Percentiles rank a stretch among this genome's conserved stretches.
Conservation (phyloP, 768 basidiomycete genomes). For the Pleurotus citrinopileatus region DNA sequence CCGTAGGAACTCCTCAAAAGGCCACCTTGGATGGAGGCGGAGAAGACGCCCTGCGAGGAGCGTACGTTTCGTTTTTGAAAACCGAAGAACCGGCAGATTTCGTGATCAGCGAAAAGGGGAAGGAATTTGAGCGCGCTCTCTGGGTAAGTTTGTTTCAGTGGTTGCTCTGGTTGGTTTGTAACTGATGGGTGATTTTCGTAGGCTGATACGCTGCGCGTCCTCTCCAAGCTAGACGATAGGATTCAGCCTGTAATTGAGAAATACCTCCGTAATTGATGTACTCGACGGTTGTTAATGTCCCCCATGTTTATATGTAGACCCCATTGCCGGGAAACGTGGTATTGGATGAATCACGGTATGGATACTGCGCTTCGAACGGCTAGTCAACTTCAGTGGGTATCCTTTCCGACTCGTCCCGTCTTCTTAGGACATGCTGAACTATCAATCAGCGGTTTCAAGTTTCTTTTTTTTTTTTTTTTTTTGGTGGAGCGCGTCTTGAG, state of each 20-base stretch:
- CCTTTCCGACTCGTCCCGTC: too few species aligned
- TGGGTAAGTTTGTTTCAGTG: slow-evolving; percentile 28
- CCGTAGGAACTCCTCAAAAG: slow-evolving; percentile 15
- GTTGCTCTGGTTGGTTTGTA: too few species aligned
- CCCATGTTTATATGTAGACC: too few species aligned
- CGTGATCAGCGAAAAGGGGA: slow-evolving; percentile 29
- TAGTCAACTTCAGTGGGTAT: too few species aligned
- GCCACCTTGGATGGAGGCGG: slow-evolving; percentile 12
- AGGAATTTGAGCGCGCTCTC: slow-evolving; percentile 23
- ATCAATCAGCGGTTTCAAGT: too few species aligned
- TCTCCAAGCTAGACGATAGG: slow-evolving; percentile 17
- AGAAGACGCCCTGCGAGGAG: slow-evolving; percentile 26
- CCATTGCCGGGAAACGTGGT: too few species aligned
- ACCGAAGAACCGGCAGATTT: slow-evolving; percentile 32
- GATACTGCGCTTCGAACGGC: too few species aligned
- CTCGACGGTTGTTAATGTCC: too few species aligned
- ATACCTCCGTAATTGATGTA: slow-evolving; percentile 12
- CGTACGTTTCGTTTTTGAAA: slow-evolving; percentile 21
- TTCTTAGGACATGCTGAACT: too few species aligned
- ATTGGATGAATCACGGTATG: too few species aligned
- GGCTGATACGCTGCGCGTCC: slow-evolving; percentile 19
- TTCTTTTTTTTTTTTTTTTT: not conserved
- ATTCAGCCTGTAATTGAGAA: slow-evolving; percentile 15
- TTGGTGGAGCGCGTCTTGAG: not conserved
- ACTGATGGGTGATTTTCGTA: not conserved